These are phyloP conservation scores for Rugonectria rugulosa DNA, from an alignment of 2,329 filamentous ascomycete species.

Conservation along the genomic window DNA sequence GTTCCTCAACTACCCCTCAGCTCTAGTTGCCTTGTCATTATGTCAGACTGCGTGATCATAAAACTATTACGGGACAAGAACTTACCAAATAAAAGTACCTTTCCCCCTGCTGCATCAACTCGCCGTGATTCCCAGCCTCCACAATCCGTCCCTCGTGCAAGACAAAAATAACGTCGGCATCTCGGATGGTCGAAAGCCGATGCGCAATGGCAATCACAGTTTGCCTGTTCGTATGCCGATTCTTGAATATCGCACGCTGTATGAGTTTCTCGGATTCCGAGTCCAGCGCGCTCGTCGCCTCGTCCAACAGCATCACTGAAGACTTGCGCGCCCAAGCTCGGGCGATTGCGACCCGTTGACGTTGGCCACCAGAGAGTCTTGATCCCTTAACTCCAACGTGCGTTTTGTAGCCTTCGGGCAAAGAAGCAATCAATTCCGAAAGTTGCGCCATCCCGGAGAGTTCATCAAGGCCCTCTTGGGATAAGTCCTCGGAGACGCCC, in stretches of 20 bases:
- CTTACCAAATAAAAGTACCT: neutral
- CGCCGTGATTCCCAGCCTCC: neutral
- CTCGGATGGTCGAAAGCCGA: neutral
- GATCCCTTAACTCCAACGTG: neutral
- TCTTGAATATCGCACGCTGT: neutral
- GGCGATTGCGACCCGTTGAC: neutral
- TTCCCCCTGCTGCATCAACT: neutral
- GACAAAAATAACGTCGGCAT: neutral
- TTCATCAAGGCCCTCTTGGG: neutral
- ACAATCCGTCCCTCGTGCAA: neutral
- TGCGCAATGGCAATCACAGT: neutral
- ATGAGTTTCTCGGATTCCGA: neutral
- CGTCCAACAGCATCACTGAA: neutral
- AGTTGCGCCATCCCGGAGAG: neutral
- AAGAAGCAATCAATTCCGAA: neutral
- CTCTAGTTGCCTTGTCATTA: too few species aligned
- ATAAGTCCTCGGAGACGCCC: neutral
- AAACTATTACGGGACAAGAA: neutral
- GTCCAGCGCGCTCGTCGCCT: neutral
- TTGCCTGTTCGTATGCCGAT: neutral
- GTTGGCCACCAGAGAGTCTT: neutral
- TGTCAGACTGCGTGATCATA: too few species aligned
- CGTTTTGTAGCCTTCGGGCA: neutral
- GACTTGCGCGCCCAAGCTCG: neutral
- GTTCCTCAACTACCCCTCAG: too few species aligned